Evolutionary conservation across 177 flowering plant species (phyloP), one percentile per base, ranked within the genome.

Genomic region (Vitis hybrid): DNA sequence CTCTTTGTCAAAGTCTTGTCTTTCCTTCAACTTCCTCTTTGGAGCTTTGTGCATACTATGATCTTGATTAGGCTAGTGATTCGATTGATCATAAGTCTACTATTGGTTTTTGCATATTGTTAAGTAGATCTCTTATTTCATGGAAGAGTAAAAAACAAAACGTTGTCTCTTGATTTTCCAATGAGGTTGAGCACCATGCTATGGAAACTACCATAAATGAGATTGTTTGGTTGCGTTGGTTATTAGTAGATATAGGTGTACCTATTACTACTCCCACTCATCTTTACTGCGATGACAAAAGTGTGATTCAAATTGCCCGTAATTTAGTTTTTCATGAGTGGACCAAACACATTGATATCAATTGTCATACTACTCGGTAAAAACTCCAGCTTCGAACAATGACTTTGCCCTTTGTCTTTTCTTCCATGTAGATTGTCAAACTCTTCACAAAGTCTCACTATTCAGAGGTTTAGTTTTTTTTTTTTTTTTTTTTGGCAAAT

Each of bases 231-330:
- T 23, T 23, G 26, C 0, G 2, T 23, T 23, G 26, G 26, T 23
- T 23, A 2, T 23, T 23, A 23, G 26, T 15, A 23, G 32, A 62
- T 30, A 19, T 62, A 45, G 50, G 65, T 62, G 12, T 30, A 9
- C 10, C 49, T 30, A 10, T 62, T 23, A 23, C 50, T 32, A 10
- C 18, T 30, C 49, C 49, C 2, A n/a, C 65, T 30, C 49, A 50
- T 32, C 40, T 62, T 5, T 62, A 61, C 12, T 2, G n/a, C 12
- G n/a, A 61, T 23, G 30, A 19, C 17, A 11, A 61, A 10, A 61
- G 49, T 61, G 64, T 15, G 3, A 61, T 61, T 61, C 45, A 61
- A 23, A 61, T 61, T 61, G 64, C 64, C n/a, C 49, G 30, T 3
- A 40, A 61, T 18, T 23, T 40, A 14, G 26, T 23, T 23, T 23